Percentiles rank a stretch among this genome's conserved stretches.
Conservation (phyloP, 768 basidiomycete species). For the Lactarius quietus region DNA sequence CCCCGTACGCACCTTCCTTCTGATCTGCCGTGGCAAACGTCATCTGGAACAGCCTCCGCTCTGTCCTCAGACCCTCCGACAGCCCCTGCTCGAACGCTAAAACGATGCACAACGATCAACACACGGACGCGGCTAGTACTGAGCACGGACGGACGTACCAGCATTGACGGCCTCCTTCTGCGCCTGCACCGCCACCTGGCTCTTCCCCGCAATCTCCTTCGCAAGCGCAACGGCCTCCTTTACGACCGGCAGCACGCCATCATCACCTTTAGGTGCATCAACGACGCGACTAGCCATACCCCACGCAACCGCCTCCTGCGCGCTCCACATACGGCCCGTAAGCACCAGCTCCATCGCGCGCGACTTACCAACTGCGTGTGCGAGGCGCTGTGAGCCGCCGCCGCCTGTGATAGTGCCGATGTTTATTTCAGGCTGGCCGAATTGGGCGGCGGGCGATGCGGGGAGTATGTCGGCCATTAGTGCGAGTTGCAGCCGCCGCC, state of each 20-base stretch:
- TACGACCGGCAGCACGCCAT: slow-evolving; percentile 62
- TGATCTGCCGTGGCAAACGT: slow-evolving; percentile 93
- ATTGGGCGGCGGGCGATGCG: slow-evolving; percentile 83
- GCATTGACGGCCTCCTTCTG: slow-evolving; percentile 94
- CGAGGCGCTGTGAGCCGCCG: slow-evolving; percentile 90
- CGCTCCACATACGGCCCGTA: slow-evolving; percentile 79
- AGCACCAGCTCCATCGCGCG: slow-evolving; percentile 92
- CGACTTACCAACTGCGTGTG: slow-evolving; percentile 83
- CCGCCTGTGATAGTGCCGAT: slow-evolving; percentile 93
- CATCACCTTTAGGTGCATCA: slow-evolving; percentile 45
- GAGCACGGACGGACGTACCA: slow-evolving; percentile 38
- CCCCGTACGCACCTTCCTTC: slow-evolving; percentile 72
- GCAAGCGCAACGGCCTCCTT: slow-evolving; percentile 84
- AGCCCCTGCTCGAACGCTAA: slow-evolving; percentile 78
- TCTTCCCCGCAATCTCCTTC: slow-evolving; percentile 73
- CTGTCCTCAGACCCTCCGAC: slow-evolving; percentile 79
- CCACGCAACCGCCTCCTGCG: slow-evolving; percentile 81
- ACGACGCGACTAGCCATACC: slow-evolving; percentile 85
- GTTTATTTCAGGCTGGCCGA: slow-evolving; percentile 96
- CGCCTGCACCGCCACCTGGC: slow-evolving; percentile 78
- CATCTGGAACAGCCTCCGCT: slow-evolving; percentile 85
- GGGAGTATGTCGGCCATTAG: slow-evolving; percentile 96
- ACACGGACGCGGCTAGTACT: not conserved
- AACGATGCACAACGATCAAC: not conserved
- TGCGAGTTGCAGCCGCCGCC: slow-evolving; percentile 95